Evolutionary conservation across 495 filamentous ascomycete genomes (phyloP), one percentile per base, ranked within the genome.

Genomic region (Lasiosphaeris hirsuta): DNA sequence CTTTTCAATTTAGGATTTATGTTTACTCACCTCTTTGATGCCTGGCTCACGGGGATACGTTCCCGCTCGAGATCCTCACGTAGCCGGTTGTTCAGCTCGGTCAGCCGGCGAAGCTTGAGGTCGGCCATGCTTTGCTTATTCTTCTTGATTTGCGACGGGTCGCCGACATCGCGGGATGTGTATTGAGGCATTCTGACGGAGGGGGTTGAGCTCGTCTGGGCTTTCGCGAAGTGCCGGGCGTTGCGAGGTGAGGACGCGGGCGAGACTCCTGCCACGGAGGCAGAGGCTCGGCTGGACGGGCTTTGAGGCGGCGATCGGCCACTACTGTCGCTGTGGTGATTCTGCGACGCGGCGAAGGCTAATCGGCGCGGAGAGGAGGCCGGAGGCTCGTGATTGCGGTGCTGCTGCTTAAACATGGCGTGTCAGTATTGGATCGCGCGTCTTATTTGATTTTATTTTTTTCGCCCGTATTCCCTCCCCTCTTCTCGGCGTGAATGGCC

Each of bases 71-170:
- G 78, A 76, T 98, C 94, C 72, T 98, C 94, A 65, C 90, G 85
- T 70, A 98, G 80, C 62, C 95, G 86, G 64, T 87, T 86, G 80
- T 97, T 98, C 70, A 98, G 84, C 77, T 98, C 94, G 47, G 90
- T 97, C 73, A 98, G 80, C 43, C 95, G 89, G 61, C 94, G 88
- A 63, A 97, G 84, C 79, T 97, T 98, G 54, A 97, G 84, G 75
- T 97, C 94, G 48, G 94, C 95, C 85, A 97, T 96, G 73, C 90
- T 95, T 75, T 98, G 95, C 81, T 96, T 97, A 83, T 95, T 97
- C 78, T 92, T 95, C 82, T 88, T 94, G 68, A 92, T 87, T 63
- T 82, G 79, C 66, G 78, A 79, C 64, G 80, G 81, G 69, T 85
- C 81, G 74, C 79, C 76, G 58, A 78, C 75, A 61, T 83, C 80